Evolutionary conservation across 2,329 filamentous ascomycete genomes (phyloP), one percentile per base, ranked within the genome.

Genomic region (Aspergillus neotritici): DNA sequence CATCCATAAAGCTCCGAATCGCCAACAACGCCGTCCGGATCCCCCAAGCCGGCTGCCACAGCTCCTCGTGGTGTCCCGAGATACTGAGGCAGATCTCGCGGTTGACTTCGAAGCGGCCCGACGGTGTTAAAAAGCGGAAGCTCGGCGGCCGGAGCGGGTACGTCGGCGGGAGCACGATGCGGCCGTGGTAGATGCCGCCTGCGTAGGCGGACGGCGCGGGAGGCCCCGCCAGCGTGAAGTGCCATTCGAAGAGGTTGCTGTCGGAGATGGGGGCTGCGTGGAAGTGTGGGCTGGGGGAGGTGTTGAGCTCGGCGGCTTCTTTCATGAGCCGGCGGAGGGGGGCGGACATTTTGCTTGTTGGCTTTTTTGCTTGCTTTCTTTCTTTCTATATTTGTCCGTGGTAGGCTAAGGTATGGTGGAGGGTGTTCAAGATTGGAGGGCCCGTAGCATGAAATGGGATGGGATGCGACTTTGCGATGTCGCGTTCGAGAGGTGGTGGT

Each of bases 21-120:
- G 81, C 82, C 4, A 81, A 74, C 44, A 98, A 71, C 12, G 93
- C 91, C 4, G 93, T 97, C 47, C 93, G 78, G 8, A 98, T 84
- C 0, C 93, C 93, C 93, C 93, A 98, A 1, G 93, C 93, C 0
- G 93, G 93, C 75, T 96, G 91, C 93, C 93, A 98, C 12, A 87
- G 94, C 72, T 97, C 93, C 66, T 97, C 93, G 69, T 98, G 93
- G 67, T 96, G 91, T 2, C 90, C 91, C 40, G 82, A 87, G 58
- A 97, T 98, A 58, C 82, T 87, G 12, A 98, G 80, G 63, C 93
- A 98, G 56, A 98, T 97, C 72, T 97, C 91, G 53, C 93, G 82
- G 64, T 98, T 98, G 43, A 89, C 84, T 67, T 97, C 93, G 69
- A 98, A 98, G 49, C 93, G 82, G 41, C 91, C 93, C 17, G 82